These are phyloP conservation scores for Rickenella mellea DNA, from an alignment of 768 basidiomycete species.

Conservation along the genomic window DNA sequence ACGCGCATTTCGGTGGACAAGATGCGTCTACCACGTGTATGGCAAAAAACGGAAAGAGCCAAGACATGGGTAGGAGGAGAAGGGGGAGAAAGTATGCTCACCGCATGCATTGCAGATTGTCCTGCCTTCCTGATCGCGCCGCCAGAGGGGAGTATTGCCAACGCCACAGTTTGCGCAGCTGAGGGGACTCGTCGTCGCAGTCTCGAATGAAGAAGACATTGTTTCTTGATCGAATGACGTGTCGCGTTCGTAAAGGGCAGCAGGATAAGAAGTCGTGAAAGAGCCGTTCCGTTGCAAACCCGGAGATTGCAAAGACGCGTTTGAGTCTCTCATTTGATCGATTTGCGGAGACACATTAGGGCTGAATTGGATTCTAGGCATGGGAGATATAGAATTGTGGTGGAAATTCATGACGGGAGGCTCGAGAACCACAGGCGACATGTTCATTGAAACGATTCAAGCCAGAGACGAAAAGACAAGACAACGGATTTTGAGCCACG, in stretches of 20 bases:
- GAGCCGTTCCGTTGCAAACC: conserved; percentile 21
- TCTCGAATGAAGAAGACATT: conserved; percentile 18
- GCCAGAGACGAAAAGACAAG: too few species aligned
- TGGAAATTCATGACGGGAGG: conserved; percentile 43
- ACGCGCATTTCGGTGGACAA: too few species aligned
- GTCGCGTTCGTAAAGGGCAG: conserved; percentile 17
- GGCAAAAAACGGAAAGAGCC: neutral
- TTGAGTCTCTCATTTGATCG: conserved; percentile 11
- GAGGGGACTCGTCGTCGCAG: conserved; percentile 23
- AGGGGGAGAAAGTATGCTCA: conserved; percentile 37
- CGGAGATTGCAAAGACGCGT: conserved; percentile 19
- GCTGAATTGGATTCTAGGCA: conserved; percentile 36
- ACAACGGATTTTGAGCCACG: too few species aligned
- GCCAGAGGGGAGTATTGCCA: conserved; percentile 75
- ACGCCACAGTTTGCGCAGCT: conserved; percentile 68
- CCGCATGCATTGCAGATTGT: conserved; percentile 87
- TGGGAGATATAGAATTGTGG: conserved; percentile 28
- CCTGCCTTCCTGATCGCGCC: conserved; percentile 73
- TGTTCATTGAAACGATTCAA: conserved; percentile 11
- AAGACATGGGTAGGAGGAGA: conserved; percentile 1
- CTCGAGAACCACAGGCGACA: conserved; percentile 54
- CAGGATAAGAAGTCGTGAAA: conserved; percentile 8
- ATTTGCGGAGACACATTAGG: conserved; percentile 20
- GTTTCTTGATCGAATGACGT: conserved; percentile 16
- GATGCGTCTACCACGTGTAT: neutral